Conservation (phyloP, 169 alveolate genomes). For the Toxoplasma gondii region DNA sequence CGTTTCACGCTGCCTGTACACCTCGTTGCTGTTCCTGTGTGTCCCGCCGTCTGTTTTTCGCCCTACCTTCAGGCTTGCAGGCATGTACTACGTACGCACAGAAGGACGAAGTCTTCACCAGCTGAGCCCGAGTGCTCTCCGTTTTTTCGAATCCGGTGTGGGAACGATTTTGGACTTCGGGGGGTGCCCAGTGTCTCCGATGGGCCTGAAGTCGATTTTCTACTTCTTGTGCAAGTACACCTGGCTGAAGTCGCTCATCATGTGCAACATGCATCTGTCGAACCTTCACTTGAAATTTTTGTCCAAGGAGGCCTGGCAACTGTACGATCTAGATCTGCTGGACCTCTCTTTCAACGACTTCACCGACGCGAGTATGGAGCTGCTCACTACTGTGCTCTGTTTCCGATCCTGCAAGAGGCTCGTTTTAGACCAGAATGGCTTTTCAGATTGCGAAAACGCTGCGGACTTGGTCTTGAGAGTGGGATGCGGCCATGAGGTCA, state of each 20-base stretch:
- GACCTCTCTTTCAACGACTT: conserved; percentile 30
- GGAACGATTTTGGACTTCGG: conserved; percentile 13
- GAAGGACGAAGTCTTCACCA: neutral
- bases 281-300: neutral
- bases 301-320: neutral
- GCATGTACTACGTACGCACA: conserved; percentile 27
- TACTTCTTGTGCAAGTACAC: conserved; percentile 26
- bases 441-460: neutral
- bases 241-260: neutral
- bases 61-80: conserved; percentile 6
- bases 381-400: neutral
- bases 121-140: conserved; percentile 11
- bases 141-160: neutral
- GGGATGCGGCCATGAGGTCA: neutral
- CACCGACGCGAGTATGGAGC: neutral
- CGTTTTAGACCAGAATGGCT: neutral
- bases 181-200: conserved; percentile 15
- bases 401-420: conserved; percentile 14
- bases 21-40: too few relatives aligned
- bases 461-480: neutral
- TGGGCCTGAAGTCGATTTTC: neutral
- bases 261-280: neutral
- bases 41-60: neutral
- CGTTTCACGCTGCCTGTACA: neutral
- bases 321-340: neutral